These are phyloP conservation scores for Vanderwaltozyma polyspora DNA, from an alignment of 805 yeast genomes.

Conservation along the genomic window DNA sequence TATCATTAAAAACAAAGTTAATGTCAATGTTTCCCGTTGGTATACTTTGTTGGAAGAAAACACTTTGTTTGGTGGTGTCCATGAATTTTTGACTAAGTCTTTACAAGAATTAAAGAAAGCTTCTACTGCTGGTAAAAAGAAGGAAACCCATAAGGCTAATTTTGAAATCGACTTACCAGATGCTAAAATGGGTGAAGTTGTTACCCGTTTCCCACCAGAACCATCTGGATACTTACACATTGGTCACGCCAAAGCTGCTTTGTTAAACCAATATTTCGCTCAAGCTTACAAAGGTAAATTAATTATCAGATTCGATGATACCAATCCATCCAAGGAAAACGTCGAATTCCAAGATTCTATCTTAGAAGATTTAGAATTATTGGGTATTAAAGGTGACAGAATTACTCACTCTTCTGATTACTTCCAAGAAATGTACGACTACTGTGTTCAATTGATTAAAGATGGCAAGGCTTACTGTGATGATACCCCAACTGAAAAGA, in stretches of 20 bases:
- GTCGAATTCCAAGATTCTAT: conserved; percentile 89
- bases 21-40: conserved; percentile 88
- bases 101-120: conserved; percentile 63
- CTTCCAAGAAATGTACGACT: conserved; percentile 82
- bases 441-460: conserved; percentile 76
- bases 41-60: conserved; percentile 65
- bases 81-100: conserved; percentile 55
- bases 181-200: conserved; percentile 90
- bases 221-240: conserved; percentile 96
- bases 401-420: conserved; percentile 88
- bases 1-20: conserved; percentile 72
- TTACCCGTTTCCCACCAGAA: conserved; percentile 98
- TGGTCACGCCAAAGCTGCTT: conserved; percentile 98
- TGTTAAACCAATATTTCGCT: conserved; percentile 93
- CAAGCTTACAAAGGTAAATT: conserved; percentile 91
- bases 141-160: conserved; percentile 86
- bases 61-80: conserved; percentile 55
- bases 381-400: conserved; percentile 88
- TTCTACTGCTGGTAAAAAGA: conserved; percentile 56
- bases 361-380: conserved; percentile 76
- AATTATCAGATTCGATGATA: conserved; percentile 94
- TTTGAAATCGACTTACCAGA: conserved; percentile 86
- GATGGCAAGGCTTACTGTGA: conserved; percentile 97
- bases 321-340: conserved; percentile 95
- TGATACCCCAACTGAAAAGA: conserved; percentile 84